phyloP scores from a whole-genome alignment of 208 protist genomes.

The Trypanosomatidae sp. region DNA sequence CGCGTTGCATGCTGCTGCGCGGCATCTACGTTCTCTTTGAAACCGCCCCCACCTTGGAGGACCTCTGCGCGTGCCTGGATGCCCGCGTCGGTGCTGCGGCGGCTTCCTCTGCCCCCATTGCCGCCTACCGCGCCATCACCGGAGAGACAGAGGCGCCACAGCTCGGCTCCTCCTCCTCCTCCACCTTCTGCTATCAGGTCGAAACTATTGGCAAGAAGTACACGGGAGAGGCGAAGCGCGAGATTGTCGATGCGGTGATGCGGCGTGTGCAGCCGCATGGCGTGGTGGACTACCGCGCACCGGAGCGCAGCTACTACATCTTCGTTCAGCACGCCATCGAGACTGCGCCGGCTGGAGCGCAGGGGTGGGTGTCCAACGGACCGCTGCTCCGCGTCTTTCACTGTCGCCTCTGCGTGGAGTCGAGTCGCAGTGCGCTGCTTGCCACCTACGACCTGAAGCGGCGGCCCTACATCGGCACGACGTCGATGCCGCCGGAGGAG shows the following conservation, averaged over 20 bases:
- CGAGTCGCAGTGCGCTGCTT: slow-evolving; percentile 47
- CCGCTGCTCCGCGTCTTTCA: slow-evolving; percentile 55
- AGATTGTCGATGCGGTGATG: slow-evolving; percentile 37
- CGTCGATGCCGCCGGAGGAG: slow-evolving; percentile 95
- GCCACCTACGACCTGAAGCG: slow-evolving; percentile 76
- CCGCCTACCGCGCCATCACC: slow-evolving; percentile 8
- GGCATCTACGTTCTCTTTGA: slow-evolving; percentile 58
- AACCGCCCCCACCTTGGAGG: slow-evolving; percentile 41
- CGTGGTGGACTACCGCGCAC: slow-evolving; percentile 22
- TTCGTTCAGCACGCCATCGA: slow-evolving; percentile 58
- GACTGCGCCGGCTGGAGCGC: slow-evolving; percentile 37
- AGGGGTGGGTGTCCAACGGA: slow-evolving; percentile 33
- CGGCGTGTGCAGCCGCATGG: slow-evolving; percentile 13
- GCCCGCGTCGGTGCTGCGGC: background rate
- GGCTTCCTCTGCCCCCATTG: background rate
- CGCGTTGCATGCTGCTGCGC: slow-evolving; percentile 48
- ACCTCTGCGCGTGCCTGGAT: slow-evolving; percentile 32
- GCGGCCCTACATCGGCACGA: slow-evolving; percentile 95
- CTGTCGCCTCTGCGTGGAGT: slow-evolving; percentile 33
- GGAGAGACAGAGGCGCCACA: slow-evolving; percentile 34
- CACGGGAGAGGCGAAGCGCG: slow-evolving; percentile 42
- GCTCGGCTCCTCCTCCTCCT: slow-evolving; percentile 12
- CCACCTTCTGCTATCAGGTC: slow-evolving; percentile 50
- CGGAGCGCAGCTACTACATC: slow-evolving; percentile 39
- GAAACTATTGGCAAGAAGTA: slow-evolving; percentile 81